Conservation (phyloP, 2,329 filamentous ascomycete species). For the Metarhizium album region DNA sequence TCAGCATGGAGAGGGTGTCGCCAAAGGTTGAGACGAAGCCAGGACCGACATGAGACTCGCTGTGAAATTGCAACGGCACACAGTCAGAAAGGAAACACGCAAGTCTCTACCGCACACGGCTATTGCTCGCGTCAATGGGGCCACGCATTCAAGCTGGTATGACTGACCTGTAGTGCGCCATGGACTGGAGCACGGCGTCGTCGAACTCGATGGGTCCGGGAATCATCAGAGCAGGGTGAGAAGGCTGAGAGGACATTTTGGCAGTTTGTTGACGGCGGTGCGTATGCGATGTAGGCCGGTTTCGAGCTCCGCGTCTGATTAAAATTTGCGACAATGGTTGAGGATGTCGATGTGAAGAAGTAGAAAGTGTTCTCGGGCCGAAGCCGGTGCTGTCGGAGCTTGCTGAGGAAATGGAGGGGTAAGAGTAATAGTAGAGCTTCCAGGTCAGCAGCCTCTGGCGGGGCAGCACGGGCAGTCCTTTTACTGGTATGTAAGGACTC, state of each 20-base stretch:
- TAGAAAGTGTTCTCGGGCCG: conserved; percentile 1
- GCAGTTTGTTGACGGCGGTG: conserved; percentile 2
- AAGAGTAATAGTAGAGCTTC: neutral
- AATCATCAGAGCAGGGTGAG: conserved; percentile 72
- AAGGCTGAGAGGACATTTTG: conserved; percentile 51
- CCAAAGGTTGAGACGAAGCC: conserved; percentile 86
- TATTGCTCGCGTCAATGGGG: neutral
- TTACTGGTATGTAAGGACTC: no score
- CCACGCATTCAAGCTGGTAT: neutral
- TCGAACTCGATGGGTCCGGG: conserved; percentile 97
- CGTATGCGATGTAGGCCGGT: neutral
- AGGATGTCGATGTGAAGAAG: conserved; percentile 6
- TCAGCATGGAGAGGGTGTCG: conserved; percentile 76
- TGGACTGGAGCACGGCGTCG: conserved; percentile 88
- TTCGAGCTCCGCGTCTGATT: neutral
- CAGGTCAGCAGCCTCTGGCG: conserved; percentile 3
- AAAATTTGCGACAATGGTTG: neutral
- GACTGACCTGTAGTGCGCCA: conserved; percentile 81
- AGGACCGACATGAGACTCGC: conserved; percentile 86
- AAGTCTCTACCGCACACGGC: neutral
- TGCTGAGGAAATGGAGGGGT: conserved; percentile 2
- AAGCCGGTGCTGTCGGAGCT: neutral
- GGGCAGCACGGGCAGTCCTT: neutral
- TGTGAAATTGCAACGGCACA: conserved; percentile 24
- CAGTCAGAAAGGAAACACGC: neutral